Conservation (phyloP, 2,329 filamentous ascomycete species). For the Exophiala sideris region DNA sequence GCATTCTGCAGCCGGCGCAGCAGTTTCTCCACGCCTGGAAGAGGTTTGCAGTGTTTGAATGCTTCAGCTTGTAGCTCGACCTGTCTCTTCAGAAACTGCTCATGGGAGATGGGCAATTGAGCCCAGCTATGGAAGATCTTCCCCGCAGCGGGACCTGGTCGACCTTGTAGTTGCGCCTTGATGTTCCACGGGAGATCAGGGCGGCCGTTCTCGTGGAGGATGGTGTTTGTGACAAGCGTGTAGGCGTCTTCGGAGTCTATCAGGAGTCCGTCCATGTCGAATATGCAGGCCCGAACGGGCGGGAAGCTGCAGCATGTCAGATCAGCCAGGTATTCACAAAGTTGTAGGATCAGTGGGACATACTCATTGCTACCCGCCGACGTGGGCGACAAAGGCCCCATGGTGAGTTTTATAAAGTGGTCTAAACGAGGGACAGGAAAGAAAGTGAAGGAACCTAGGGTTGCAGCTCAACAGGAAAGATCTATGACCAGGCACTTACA, state of each 20-base stretch:
- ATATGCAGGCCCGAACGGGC: constrained; percentile 83
- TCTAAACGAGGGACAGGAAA: no score
- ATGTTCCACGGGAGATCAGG: constrained; percentile 84
- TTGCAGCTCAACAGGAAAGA: no score
- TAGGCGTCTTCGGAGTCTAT: constrained; percentile 92
- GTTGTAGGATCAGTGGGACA: neutral
- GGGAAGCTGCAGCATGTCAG: constrained; percentile 57
- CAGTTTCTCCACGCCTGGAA: constrained; percentile 73
- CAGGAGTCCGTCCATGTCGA: constrained; percentile 97
- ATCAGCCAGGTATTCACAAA: neutral
- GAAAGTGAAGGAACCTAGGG: no score
- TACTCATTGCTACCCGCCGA: neutral
- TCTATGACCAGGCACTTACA: no score
- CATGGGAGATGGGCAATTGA: constrained; percentile 69
- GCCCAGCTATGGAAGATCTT: constrained; percentile 77
- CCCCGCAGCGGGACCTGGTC: constrained; percentile 57
- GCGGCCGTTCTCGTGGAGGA: constrained; percentile 71
- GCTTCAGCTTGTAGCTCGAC: constrained; percentile 63
- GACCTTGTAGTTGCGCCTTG: constrained; percentile 80
- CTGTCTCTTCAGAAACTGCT: constrained; percentile 63
- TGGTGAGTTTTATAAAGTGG: no score
- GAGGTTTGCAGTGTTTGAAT: constrained; percentile 71
- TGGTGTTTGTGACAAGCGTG: constrained; percentile 74
- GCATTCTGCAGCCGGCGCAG: constrained; percentile 53
- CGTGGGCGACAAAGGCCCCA: no score